A percentile compares a stretch with the other conserved stretches of the same genome.
Evolutionary conservation across 2,329 filamentous ascomycete genomes (phyloP).

Genomic region (Emmonsiellopsis sp.): DNA sequence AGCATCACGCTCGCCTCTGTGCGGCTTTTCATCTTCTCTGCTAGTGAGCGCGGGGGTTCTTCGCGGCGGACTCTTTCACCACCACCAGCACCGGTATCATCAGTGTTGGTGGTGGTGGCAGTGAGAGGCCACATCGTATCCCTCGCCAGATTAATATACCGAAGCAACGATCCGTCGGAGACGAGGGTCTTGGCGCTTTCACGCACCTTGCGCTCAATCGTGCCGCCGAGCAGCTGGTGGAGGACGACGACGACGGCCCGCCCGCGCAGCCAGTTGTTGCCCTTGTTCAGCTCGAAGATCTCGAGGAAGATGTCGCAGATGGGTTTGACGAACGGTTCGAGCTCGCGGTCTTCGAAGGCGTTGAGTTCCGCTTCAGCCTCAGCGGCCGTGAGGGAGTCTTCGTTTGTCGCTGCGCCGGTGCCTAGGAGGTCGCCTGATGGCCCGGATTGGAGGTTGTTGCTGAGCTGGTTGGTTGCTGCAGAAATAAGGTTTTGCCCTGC

Average conservation of each 20-base stretch:
- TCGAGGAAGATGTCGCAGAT: constrained; percentile 98
- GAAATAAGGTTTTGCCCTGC: constrained; percentile 75
- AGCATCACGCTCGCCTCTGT: constrained; percentile 85
- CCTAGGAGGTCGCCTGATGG: constrained; percentile 31
- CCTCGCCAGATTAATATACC: constrained; percentile 64
- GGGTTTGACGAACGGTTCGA: constrained; percentile 94
- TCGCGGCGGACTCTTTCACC: constrained; percentile 36
- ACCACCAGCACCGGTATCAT: neutral
- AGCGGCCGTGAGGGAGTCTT: constrained; percentile 44
- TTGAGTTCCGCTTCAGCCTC: constrained; percentile 92
- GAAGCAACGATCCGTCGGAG: constrained; percentile 63
- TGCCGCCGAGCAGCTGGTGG: constrained; percentile 89
- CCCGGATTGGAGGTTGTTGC: constrained; percentile 18
- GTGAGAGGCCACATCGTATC: constrained; percentile 66
- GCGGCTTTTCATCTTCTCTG: constrained; percentile 70
- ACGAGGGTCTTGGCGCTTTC: constrained; percentile 68
- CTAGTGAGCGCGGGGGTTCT: constrained; percentile 50
- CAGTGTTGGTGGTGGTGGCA: too few species aligned
- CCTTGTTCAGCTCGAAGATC: constrained; percentile 85
- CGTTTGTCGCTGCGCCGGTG: constrained; percentile 35
- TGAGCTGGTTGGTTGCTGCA: constrained; percentile 44
- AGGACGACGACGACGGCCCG: constrained; percentile 92
- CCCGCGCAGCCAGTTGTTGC: constrained; percentile 94
- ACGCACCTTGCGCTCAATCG: constrained; percentile 89
- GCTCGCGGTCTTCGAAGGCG: constrained; percentile 80